Evolutionary conservation across 1,284 basidiomycete genomes (phyloP), one percentile per base, ranked within the genome.

Genomic region (Porodaedalea pini): DNA sequence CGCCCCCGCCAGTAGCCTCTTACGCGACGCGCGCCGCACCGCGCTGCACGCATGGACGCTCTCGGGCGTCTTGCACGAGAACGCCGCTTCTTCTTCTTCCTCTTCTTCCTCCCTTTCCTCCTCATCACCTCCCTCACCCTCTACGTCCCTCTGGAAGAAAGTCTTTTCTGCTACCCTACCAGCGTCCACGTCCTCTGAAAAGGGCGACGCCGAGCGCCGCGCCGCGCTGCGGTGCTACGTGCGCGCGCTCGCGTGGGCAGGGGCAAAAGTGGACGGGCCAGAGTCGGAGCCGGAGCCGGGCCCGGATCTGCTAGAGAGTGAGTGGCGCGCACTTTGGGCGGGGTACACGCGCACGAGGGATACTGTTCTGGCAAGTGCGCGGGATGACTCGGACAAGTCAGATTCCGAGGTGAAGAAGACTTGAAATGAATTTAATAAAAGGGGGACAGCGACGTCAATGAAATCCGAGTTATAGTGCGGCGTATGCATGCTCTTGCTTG

Each of bases 21-120:
- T 90, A 41, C 80, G 85, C 21, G 87, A 90, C 65, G 80, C 88
- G 13, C 78, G 84, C 15, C 75, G 86, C 36, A 83, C 85, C 15
- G 84, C 86, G 11, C 82, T 82, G 0, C 83, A 85, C 69, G 82
- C 83, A 6, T 91, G 91, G 80, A 77, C 76, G 57, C 70, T 89
- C 25, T 70, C 82, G 55, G 78, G 78, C 2, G 69, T 81, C 55
- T 68, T 88, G 19, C 66, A 72, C 51, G 78, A 74, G 63, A 67
- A 64, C 62, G 3, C 66, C 65, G 21, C 66, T 69, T 6, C 36
- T 32, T 29, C 51, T 36, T 17, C 44, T 4, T 45, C 45, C 2
- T 13, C 45, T 2, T 34, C 53, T 10, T 34, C 44, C 13, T 21
- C 27, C 4, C 15, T 17, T 7, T 49, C 45, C 2, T 13, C 45